A percentile compares a stretch with the other conserved stretches of the same genome.
Evolutionary conservation across 129 eudicot species (phyloP).

Genomic region (Centaurea solstitialis): DNA sequence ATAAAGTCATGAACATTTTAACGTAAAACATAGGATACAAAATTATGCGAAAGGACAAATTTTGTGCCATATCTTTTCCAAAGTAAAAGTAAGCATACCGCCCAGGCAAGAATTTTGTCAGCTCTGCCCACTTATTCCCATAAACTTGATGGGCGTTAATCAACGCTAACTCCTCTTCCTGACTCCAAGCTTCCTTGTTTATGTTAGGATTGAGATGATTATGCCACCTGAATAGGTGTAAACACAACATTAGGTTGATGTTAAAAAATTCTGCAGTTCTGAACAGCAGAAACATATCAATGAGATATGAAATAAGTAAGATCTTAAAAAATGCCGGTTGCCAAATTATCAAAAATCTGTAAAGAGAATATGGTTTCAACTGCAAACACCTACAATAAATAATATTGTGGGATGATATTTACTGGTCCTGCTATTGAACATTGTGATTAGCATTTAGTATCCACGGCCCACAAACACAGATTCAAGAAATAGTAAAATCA

Average conservation of each 20-base stretch:
- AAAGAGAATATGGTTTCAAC: neutral
- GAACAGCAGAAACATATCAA: neutral
- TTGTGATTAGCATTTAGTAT: neutral
- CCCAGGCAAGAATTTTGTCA: constrained; percentile 86
- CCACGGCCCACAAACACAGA: neutral
- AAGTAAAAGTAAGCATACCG: constrained; percentile 48
- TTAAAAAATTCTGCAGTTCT: neutral
- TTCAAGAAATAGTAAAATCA: neutral
- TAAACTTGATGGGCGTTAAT: constrained; percentile 82
- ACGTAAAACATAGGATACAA: neutral
- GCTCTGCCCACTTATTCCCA: constrained; percentile 98
- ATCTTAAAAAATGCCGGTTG: neutral
- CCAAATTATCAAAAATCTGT: neutral
- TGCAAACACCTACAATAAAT: neutral
- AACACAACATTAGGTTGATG: neutral
- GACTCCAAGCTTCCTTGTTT: constrained; percentile 95
- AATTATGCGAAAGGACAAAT: neutral
- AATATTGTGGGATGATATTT: neutral
- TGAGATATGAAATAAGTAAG: neutral
- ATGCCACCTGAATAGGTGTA: constrained; percentile 72
- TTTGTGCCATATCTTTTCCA: neutral
- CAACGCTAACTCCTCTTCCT: constrained; percentile 83
- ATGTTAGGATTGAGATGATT: constrained; percentile 95
- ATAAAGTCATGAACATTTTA: neutral
- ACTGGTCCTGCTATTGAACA: neutral